phyloP scores from a whole-genome alignment of 2,329 filamentous ascomycete species.

The Leptodontidium sp. region DNA sequence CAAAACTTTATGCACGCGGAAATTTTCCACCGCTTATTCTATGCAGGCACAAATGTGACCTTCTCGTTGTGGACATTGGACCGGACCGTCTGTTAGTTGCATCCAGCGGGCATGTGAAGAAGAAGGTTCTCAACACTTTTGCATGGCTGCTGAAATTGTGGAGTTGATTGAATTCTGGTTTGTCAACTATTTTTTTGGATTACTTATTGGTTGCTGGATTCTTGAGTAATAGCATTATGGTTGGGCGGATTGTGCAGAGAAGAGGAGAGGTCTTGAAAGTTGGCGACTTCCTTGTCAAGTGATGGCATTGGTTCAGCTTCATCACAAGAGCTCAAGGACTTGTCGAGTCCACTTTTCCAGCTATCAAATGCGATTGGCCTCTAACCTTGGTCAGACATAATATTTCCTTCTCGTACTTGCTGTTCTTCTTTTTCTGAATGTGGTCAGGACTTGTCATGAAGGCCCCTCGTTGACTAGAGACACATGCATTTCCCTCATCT shows the following conservation, averaged over 20 bases:
- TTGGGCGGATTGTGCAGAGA: background rate
- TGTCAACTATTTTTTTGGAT: background rate
- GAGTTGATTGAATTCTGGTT: background rate
- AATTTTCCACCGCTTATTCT: background rate
- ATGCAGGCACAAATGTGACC: slow-evolving; percentile 3
- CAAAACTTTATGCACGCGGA: slow-evolving; percentile 12
- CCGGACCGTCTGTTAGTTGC: background rate
- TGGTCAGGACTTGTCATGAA: background rate
- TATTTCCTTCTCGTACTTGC: background rate
- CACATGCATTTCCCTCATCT: too few species aligned
- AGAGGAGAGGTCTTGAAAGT: background rate
- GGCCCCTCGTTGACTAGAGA: too few species aligned
- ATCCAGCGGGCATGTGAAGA: background rate
- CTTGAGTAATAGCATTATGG: background rate
- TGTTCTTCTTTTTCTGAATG: background rate
- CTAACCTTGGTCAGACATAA: background rate
- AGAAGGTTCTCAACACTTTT: background rate
- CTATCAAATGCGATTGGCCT: background rate
- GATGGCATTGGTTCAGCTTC: background rate
- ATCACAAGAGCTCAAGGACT: background rate
- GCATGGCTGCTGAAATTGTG: background rate
- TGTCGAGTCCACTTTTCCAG: background rate
- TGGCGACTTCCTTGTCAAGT: background rate
- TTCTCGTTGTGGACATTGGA: background rate
- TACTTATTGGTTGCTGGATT: background rate